Evolutionary conservation across 2,329 filamentous ascomycete genomes (phyloP), one percentile per base, ranked within the genome.

Genomic region (Neofusicoccum cordaticola): DNA sequence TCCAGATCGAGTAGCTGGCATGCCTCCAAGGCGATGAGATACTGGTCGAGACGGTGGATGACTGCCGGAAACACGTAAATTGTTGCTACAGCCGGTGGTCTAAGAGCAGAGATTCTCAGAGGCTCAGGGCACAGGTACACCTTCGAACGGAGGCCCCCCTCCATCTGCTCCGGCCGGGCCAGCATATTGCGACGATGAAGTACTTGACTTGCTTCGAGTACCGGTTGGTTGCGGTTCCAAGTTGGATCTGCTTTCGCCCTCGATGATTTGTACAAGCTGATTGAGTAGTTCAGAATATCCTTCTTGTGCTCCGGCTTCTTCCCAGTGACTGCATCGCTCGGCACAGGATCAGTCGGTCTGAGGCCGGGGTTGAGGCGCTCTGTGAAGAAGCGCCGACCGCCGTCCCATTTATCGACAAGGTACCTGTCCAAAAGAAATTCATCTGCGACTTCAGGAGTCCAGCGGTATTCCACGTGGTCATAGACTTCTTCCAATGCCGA

Each of bases 131-230:
- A 91, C 2, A 98, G 76, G 65, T 86, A 92, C 68, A 89, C 90
- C 51, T 74, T 82, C 3, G 77, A 77, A 15, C 83, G 76, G 1
- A 80, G 76, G 8, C 83, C 77, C 2, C 80, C 78, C 35, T 86
- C 82, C 7, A 83, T 81, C 22, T 85, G 82, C 2, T 83, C 77
- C 34, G 81, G 85, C 68, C 89, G 86, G 65, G 94, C 92, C 1
- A 98, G 82, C 39, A 95, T 84, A 73, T 98, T 97, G 35, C 93
- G 87, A n/a, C 93, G 88, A 39, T 93, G 83, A 1, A 90, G 82
- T 31, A 96, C 84, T 52, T 90, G 80, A 68, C 94, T 86, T 0
- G 90, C 92, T 70, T 89, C 84, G 4, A 96, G 78, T 0, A 99
- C 95, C 1, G 92, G 91, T 70, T 98, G 92, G n/a, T 89, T 79